Base-by-base conservation (phyloP, 768 basidiomycete genomes). In the Podaxis mareebaensis region DNA sequence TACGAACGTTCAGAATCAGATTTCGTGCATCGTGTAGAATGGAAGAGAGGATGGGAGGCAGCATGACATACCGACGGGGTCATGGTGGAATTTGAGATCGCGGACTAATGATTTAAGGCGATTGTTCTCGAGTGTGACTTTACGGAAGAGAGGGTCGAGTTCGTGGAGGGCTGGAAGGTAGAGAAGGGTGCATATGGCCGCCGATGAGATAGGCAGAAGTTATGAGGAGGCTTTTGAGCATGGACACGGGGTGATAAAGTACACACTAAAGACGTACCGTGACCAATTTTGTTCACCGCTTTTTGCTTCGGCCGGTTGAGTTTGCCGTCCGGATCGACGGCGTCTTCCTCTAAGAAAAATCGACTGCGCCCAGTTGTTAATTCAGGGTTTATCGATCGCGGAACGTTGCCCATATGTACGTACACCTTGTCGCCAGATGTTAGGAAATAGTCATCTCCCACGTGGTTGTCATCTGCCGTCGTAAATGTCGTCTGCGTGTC, bases 231-330 rank as follows among this genome's bases (percentile, higher is more conserved):
- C 15, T 38, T 61, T 8, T 55, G 44, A 44, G 17, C 22, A 55
- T 24, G 44, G 22, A 53, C 44, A 60, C 59, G 59, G 48, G 59
- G 48, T 53, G 59, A 60, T 60, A 52, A 38, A 20, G n/a, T 39
- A 17, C 30, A 12, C 24, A 42, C 3, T 4, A 36, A 46, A 30
- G 20, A 66, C 77, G 60, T 68, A 92, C 93, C 93, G 72, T 95
- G 93, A 1, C 93, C 91, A 65, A 96, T 95, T 84, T 99, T 99
- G 77, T 99, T 99, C 28, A 99, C 91, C 0, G 93, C 87, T 69
- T 84, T 86, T 52, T 87, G 78, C 73, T 92, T 92, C 61, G 85
- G 83, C 61, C 85, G 79, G 0, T 81, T 83, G 73, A 99, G 82
- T 68, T 87, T 88, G 2, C 93, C 91, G 36, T 84, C 73, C 26